Base-by-base conservation (phyloP, 331 rosid genomes). In the Rosa hybrid region DNA sequence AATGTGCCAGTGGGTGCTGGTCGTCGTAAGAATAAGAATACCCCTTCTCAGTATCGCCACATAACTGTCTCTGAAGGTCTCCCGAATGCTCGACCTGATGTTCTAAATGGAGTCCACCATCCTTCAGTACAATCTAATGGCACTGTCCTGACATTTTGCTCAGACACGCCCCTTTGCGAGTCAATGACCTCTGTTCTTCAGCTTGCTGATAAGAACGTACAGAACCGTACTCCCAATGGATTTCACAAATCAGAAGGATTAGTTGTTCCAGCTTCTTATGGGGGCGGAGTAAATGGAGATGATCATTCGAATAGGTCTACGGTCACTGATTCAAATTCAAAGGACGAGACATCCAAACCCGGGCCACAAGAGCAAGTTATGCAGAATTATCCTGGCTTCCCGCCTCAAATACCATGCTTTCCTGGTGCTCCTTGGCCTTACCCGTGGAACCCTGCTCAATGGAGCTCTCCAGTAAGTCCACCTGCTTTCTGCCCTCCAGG, bases 1-100 rank as follows among this genome's bases (percentile, higher is more conserved):
- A 91, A 90, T 12, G 94, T 94, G 14, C 98, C 98, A 1, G 90
- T 94, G 17, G 98, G 98, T 39, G 98, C 97, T 11, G 98, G 98
- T 49, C 96, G 97, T 38, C 89, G 94, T 25, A 94, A 90, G 89
- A 94, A 90, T 86, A 90, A 89, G 85, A 90, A 77, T 76, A 81
- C 90, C 1, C 71, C 92, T 77, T 86, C 95, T 77, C 95, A 90
- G 62, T 86, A 81, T 41, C 94, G 89, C 53, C 92, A 90, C 80
- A 85, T 90, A 59, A 86, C 84, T 82, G 96, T 90, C 78, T 77
- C 96, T 6, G 94, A 91, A 75, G 88, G 88, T 27, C 76, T 88
- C 44, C 94, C 90, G 63, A 88, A 75, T 62, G 78, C 87, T 74
- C 87, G 1, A 51, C 34, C 82, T 0, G 89, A 89, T 72, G 80